phyloP scores from a whole-genome alignment of 2,329 filamentous ascomycete species.

The Diaporthe ilicicola region DNA sequence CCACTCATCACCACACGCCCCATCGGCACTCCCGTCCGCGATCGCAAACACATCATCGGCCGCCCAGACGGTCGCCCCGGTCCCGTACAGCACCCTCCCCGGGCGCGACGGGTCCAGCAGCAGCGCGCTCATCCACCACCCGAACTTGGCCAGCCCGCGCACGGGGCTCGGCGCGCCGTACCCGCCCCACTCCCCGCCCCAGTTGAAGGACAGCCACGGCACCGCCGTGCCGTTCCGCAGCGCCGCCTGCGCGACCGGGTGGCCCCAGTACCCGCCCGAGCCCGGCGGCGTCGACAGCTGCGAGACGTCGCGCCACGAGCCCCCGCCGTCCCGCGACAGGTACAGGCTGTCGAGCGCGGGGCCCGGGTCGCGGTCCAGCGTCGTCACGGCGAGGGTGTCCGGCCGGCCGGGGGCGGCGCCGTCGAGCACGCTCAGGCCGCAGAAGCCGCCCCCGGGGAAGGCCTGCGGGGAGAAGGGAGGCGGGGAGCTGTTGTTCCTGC shows the following conservation, averaged over 20 bases:
- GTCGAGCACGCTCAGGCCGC: conserved; percentile 23
- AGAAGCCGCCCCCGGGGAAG: conserved; percentile 11
- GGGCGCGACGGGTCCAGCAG: conserved; percentile 9
- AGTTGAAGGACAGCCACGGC: conserved; percentile 25
- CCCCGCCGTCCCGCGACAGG: conserved; percentile 12
- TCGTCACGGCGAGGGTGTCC: conserved; percentile 15
- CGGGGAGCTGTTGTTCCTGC: conserved; percentile 26
- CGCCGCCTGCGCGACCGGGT: conserved; percentile 7
- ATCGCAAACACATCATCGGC: conserved; percentile 14
- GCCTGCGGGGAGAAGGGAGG: conserved; percentile 11
- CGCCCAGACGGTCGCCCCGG: conserved; percentile 23
- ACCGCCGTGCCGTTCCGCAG: conserved; percentile 18
- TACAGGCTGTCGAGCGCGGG: conserved; percentile 25
- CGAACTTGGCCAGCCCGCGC: conserved; percentile 18
- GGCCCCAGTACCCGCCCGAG: conserved; percentile 22
- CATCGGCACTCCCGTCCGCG: neutral
- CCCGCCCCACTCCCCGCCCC: conserved; percentile 9
- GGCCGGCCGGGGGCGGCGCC: neutral
- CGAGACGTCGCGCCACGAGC: conserved; percentile 4
- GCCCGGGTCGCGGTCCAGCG: conserved; percentile 17
- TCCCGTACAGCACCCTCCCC: conserved; percentile 17
- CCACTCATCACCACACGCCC: neutral
- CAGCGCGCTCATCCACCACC: conserved; percentile 26
- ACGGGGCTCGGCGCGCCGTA: conserved; percentile 17
- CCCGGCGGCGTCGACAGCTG: conserved; percentile 19